A percentile compares a stretch with the other conserved stretches of the same genome.
These are phyloP conservation scores for Fomitopsis schrenkii DNA, from an alignment of 1,284 basidiomycete species.

Conservation along the genomic window DNA sequence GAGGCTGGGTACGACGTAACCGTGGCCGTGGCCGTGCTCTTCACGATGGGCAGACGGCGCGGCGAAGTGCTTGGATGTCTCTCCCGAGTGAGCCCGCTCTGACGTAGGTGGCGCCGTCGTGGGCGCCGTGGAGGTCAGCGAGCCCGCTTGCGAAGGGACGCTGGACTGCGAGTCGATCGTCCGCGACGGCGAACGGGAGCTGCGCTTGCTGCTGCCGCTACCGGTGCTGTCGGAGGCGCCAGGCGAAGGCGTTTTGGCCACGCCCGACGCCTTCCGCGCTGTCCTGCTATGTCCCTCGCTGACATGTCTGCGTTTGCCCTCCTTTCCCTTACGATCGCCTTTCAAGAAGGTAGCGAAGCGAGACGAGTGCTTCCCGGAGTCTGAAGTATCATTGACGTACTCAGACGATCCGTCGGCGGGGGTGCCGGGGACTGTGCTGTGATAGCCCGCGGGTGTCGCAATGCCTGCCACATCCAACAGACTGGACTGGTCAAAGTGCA, in stretches of 20 bases:
- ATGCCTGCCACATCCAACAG: slow-evolving; percentile 27
- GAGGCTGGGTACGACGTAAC: slow-evolving; percentile 36
- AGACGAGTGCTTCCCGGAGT: slow-evolving; percentile 9
- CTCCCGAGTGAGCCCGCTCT: slow-evolving; percentile 9
- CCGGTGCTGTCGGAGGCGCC: slow-evolving; percentile 15
- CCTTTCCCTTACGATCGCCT: slow-evolving; percentile 13
- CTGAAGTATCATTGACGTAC: neutral
- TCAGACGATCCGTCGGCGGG: slow-evolving; percentile 13
- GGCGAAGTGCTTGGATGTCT: slow-evolving; percentile 10
- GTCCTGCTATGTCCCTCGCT: neutral
- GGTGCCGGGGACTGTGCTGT: neutral
- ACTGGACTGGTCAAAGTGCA: slow-evolving; percentile 33
- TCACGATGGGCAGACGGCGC: slow-evolving; percentile 6
- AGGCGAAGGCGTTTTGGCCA: slow-evolving; percentile 25
- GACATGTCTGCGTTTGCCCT: neutral
- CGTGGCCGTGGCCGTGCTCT: neutral
- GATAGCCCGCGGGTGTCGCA: slow-evolving; percentile 14
- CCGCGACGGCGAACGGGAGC: slow-evolving; percentile 24
- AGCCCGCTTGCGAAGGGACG: slow-evolving; percentile 6
- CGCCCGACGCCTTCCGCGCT: slow-evolving; percentile 6
- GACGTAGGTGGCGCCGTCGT: slow-evolving; percentile 9
- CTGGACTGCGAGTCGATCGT: slow-evolving; percentile 22
- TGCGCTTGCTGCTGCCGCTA: slow-evolving; percentile 18
- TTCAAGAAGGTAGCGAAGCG: slow-evolving; percentile 3
- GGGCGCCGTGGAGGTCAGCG: slow-evolving; percentile 4